phyloP scores from a whole-genome alignment of 2,329 filamentous ascomycete genomes.

The Diaporthe sp. region DNA sequence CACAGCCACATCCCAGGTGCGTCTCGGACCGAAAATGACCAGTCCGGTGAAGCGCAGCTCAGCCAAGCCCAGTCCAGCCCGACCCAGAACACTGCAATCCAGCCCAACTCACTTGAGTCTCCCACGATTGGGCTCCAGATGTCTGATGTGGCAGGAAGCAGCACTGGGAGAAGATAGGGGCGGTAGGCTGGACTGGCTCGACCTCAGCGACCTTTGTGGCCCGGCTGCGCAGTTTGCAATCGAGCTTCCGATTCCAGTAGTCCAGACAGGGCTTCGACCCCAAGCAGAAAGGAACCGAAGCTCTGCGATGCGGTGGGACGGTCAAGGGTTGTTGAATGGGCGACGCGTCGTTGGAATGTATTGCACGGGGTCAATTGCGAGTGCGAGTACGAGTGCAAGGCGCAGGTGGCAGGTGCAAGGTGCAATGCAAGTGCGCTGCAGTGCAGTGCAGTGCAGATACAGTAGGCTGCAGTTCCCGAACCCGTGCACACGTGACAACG shows the following conservation, averaged over 20 bases:
- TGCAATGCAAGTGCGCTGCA: neutral
- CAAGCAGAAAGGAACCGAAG: neutral
- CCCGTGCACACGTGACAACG: slow-evolving; percentile 2
- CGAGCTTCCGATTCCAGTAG: neutral
- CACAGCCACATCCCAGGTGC: neutral
- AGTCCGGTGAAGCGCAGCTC: neutral
- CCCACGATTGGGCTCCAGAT: neutral
- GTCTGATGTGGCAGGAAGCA: neutral
- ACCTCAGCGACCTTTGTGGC: neutral
- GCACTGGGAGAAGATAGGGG: neutral
- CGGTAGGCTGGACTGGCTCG: neutral
- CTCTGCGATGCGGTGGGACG: neutral
- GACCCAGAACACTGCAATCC: neutral
- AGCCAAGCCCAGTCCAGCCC: neutral
- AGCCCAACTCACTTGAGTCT: neutral
- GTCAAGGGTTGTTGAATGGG: neutral
- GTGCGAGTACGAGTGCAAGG: neutral
- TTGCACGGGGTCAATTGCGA: neutral
- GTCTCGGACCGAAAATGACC: neutral
- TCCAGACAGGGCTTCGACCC: neutral
- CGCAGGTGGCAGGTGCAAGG: neutral
- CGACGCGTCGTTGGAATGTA: neutral
- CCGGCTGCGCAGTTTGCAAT: neutral
- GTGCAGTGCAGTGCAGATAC: neutral
- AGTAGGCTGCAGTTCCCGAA: neutral